Percentiles rank a stretch among this genome's conserved stretches.
Evolutionary conservation across 352 stramenopile genomes (phyloP).

Genomic region (Phytophthora vignae): DNA sequence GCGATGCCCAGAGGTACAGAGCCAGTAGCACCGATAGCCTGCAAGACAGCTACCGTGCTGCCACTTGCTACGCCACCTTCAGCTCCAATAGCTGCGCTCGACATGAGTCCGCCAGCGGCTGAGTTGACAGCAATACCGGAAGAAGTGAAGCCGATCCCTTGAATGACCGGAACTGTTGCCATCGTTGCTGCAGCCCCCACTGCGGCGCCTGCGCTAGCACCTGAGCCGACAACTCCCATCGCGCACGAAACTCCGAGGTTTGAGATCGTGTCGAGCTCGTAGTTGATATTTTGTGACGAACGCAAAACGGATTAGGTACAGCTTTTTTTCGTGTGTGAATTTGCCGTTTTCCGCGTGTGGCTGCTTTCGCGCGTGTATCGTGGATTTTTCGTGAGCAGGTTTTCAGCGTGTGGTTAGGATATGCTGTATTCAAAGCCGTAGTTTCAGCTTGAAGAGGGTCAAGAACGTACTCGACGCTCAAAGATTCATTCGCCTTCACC

Average conservation of each 20-base stretch:
- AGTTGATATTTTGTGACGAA: too few species aligned
- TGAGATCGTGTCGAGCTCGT: not conserved
- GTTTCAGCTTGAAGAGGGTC: too few species aligned
- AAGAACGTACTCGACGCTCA: too few species aligned
- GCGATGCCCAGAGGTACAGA: constrained; percentile 4
- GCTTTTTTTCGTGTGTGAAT: too few species aligned
- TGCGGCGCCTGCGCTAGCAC: not conserved
- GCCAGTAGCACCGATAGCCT: not conserved
- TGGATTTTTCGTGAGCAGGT: too few species aligned
- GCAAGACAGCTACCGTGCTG: not conserved
- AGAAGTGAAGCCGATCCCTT: not conserved
- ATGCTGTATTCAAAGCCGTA: too few species aligned
- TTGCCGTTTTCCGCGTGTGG: too few species aligned
- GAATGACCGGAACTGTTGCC: not conserved
- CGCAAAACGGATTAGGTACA: too few species aligned
- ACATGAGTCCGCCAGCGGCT: not conserved
- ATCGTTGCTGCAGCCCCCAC: not conserved
- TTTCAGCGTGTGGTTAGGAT: too few species aligned
- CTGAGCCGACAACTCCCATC: not conserved
- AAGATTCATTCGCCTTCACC: too few species aligned
- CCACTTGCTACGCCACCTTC: not conserved
- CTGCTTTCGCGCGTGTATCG: too few species aligned
- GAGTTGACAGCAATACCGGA: not conserved
- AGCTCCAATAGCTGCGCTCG: not conserved
- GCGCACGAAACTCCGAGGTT: too few species aligned